phyloP scores from a whole-genome alignment of 2,329 filamentous ascomycete species.

The Arthrobotrys pseudoclavata region DNA sequence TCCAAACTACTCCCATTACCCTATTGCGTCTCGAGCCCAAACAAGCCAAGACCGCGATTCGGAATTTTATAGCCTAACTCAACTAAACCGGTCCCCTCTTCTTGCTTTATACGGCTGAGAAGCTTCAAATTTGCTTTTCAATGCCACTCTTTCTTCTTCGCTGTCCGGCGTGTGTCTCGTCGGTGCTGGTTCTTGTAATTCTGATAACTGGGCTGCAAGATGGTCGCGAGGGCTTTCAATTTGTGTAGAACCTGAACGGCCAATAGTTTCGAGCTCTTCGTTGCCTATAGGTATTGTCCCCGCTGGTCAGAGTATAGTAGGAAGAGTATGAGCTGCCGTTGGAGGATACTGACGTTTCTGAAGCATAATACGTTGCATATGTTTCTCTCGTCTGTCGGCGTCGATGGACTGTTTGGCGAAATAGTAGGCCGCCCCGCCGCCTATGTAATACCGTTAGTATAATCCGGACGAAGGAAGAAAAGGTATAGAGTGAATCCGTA shows the following conservation, averaged over 20 bases:
- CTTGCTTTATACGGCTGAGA: conserved; percentile 79
- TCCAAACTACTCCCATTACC: not conserved
- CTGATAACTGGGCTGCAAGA: conserved; percentile 75
- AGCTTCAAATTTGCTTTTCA: conserved; percentile 93
- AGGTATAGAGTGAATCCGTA: conserved; percentile 67
- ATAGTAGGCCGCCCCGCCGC: conserved; percentile 91
- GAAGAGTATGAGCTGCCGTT: not conserved
- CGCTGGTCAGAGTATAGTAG: conserved; percentile 64
- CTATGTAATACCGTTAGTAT: conserved; percentile 67
- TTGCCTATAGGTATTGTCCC: conserved; percentile 63
- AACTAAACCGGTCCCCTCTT: conserved; percentile 89
- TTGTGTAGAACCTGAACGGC: conserved; percentile 44
- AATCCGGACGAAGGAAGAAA: conserved; percentile 47
- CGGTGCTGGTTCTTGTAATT: conserved; percentile 86
- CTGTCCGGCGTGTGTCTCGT: conserved; percentile 83
- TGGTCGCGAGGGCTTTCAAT: conserved; percentile 64
- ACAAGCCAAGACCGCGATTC: not conserved
- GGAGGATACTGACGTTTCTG: conserved; percentile 68
- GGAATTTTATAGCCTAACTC: not conserved
- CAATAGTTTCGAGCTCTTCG: conserved; percentile 56
- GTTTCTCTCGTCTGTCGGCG: conserved; percentile 81
- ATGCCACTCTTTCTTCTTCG: conserved; percentile 75
- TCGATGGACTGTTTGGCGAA: conserved; percentile 97
- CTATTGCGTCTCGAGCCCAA: not conserved
- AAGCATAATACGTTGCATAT: conserved; percentile 76